Base-by-base conservation (phyloP, 768 basidiomycete species). In the Leccinellum luteum region DNA sequence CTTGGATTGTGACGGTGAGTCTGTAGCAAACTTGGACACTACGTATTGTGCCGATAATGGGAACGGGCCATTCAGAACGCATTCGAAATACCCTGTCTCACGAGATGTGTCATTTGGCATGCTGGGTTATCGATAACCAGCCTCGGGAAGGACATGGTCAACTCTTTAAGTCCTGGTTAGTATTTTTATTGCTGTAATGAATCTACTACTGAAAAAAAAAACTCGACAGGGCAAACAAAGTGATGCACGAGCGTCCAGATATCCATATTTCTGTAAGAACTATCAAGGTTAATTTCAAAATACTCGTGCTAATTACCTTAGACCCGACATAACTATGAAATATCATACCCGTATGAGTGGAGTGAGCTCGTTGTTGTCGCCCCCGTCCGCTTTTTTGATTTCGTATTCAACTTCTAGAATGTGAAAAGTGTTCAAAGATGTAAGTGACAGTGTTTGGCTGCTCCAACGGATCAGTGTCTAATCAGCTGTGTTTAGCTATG, bases 41-140 rank as follows among this genome's bases (percentile, higher is more conserved):
- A 25, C 19, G 25, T 12, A 10, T 8, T n/a, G 7, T 13, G 15
- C 21, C 45, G 47, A 52, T 30, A 1, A 48, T 13, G 15, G 25
- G 38, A 25, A 48, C 38, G 27, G 9, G 43, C 38, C 3, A n/a
- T 55, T 31, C 57, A 94, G 92, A 90, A 54, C 83, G 91, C 38
- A 87, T 94, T 50, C 78, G 87, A 34, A 86, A 88, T 65, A 94
- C 92, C 1, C 74, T 95, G 13, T 85, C 90, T 30, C 93, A 95
- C 64, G 93, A 95, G 70, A 93, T 94, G 92, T 94, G 92, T 64
- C 93, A 94, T 74, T 72, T 95, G 32, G 93, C 93, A 3, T 83
- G 83, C 55, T 95, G 92, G 92, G 75, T 90, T 23, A 90, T 95
- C 55, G 83, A 88, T 67, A 75, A 80, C 17, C 78, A 84, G 10